Conservation (phyloP, 2,329 filamentous ascomycete genomes). For the Colletotrichum tabaci region DNA sequence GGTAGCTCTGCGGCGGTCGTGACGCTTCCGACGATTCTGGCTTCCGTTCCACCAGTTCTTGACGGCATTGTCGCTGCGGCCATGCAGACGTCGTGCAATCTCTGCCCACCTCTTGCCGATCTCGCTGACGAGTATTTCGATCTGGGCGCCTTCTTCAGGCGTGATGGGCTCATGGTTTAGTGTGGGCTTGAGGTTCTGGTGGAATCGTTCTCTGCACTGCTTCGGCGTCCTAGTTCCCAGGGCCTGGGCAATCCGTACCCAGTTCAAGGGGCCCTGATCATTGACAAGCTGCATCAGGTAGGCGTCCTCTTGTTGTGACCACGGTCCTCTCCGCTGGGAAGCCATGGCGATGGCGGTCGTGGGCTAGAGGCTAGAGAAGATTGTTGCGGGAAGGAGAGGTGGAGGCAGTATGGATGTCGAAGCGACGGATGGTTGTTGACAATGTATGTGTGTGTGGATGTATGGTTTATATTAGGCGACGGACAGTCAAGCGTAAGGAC, state of each 20-base stretch:
- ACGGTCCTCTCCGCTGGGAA: slow-evolving; percentile 76
- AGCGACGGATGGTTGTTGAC: slow-evolving; percentile 1
- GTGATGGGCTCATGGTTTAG: slow-evolving; percentile 83
- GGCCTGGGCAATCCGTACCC: slow-evolving; percentile 86
- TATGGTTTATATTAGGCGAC: slow-evolving; percentile 2
- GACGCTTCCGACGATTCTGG: slow-evolving; percentile 82
- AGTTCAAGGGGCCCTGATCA: slow-evolving; percentile 84
- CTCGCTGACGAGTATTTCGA: slow-evolving; percentile 82
- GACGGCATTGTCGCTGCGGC: slow-evolving; percentile 93
- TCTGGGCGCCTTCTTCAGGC: slow-evolving; percentile 77
- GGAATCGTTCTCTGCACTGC: slow-evolving; percentile 94
- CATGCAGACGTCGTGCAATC: slow-evolving; percentile 85
- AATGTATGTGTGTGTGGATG: slow-evolving; percentile 5
- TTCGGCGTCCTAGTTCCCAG: slow-evolving; percentile 88
- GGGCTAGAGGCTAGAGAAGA: background rate
- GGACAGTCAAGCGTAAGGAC: background rate
- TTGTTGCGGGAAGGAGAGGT: background rate
- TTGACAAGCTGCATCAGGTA: slow-evolving; percentile 79
- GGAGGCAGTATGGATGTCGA: background rate
- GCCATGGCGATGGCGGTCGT: slow-evolving; percentile 9
- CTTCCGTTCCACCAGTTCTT: slow-evolving; percentile 99
- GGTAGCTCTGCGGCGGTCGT: slow-evolving; percentile 56
- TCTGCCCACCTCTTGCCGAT: slow-evolving; percentile 94
- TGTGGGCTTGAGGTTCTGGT: slow-evolving; percentile 89
- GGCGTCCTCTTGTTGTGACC: slow-evolving; percentile 84